Evolutionary conservation across 208 protist species (phyloP), one percentile per base, ranked within the genome.

Genomic region (Balamuthia mandrillaris): DNA sequence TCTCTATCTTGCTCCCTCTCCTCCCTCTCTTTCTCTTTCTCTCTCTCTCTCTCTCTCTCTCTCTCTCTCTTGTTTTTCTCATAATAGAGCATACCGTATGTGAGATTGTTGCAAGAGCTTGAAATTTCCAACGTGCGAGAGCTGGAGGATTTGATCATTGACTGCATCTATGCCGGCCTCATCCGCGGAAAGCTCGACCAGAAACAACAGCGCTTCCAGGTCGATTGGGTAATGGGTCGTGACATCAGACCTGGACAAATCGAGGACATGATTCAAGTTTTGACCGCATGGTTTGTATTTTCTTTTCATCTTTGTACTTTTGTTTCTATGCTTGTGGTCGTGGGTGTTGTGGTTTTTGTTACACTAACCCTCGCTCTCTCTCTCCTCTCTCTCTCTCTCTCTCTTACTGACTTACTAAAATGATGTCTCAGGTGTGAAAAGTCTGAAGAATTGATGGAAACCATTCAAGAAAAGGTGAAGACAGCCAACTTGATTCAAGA

Each of bases 171-270:
- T 37, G 61, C 56, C 7, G 56, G 60, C n/a, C 37, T 85, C 81
- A 47, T 85, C 31, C 37, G 45, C 21, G 81, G 81, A 58, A 85
- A 85, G 81, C 42, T 85, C 31, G 81, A 85, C 45, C 81, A 85
- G 63, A 52, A 29, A 45, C 29, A 72, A 10, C 39, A 72, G 81
- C 37, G 33, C 81, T 66, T 85, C 60, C 41, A 56, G 41, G 54
- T 85, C 33, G 42, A 85, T 37, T 72, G 35, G 54, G 45, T 45
- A 21, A 85, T 85, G 56, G 81, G 81, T 12, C n/a, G 81, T 29
- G 81, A 85, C 33, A 54, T 85, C n/a, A 45, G 60, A 37, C 60
- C 56, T 10, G 81, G 51, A 18, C 42, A 72, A 45, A 33, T 85
- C n/a, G 31, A 44, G 24, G 60, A 70, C n/a, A 85, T 75, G 42